Evolutionary conservation across 1,284 basidiomycete species (phyloP), one percentile per base, ranked within the genome.

Genomic region (Phellinidium pouzarii): DNA sequence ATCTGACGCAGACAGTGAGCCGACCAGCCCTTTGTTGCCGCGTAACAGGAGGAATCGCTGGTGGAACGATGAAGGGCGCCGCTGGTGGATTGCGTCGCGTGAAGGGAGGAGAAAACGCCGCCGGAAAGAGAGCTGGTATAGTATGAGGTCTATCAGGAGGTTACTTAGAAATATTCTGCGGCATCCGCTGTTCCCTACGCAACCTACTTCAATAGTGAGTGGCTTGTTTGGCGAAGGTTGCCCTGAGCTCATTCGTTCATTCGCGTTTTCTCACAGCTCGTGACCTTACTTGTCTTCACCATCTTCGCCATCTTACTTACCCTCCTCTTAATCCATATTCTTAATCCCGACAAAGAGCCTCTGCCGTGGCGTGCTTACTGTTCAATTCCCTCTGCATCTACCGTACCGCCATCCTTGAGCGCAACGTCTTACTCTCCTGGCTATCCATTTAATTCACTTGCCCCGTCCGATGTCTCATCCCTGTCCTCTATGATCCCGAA

Each of bases 351-450:
- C 76, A 97, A 97, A 68, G 87, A 89, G 53, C 87, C 92, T 12
- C 71, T 95, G 26, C 94, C 94, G 41, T 99, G 94, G 93, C 82
- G 93, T 59, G 82, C 85, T 23, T 95, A 95, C 66, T 98, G 95
- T 68, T 79, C 87, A 49, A 71, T 82, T 57, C 77, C 82, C 38
- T 74, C 76, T 48, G 53, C 70, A 31, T 75, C 79, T 14, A 61
- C 63, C 3, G 56, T 61, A 11, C 68, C 62, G 64, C 76, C 64
- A 59, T 72, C 60, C 61, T 71, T 57, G 11, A 44, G 50, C 26
- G 52, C 67, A 71, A 60, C 66, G 70, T 63, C 36, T 61, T 66
- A 20, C 58, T 64, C 61, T 68, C 66, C 50, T 65, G 62, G 48
- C 65, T 68, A 52, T 66, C 66, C 60, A 60, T 57, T 65, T 69